phyloP scores from a whole-genome alignment of 495 filamentous ascomycete genomes.

The Podospora tetraspora region DNA sequence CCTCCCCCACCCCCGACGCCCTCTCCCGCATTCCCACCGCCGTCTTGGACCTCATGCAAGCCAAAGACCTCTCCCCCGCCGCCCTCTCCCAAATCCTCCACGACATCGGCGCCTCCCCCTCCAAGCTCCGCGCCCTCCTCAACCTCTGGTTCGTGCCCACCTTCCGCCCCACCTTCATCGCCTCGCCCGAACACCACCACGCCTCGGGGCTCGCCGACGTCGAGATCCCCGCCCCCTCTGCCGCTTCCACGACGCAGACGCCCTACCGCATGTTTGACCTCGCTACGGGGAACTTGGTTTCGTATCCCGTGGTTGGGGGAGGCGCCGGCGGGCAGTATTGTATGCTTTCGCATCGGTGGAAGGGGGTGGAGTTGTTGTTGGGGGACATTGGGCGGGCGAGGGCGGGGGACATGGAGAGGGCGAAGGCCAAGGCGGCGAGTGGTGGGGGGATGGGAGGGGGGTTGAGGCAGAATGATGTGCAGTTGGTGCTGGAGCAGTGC shows the following conservation, averaged over 20 bases:
- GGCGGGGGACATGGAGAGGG: conserved; percentile 9
- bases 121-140: conserved; percentile 28
- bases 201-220: conserved; percentile 20
- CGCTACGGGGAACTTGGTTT: conserved; percentile 38
- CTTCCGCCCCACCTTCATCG: conserved; percentile 27
- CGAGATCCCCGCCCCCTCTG: conserved; percentile 20
- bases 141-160: conserved; percentile 29
- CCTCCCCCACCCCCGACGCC: not conserved
- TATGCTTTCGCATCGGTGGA: conserved; percentile 47
- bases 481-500: conserved; percentile 22
- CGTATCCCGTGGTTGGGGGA: conserved; percentile 20
- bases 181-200: conserved; percentile 16
- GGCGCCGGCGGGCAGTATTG: conserved; percentile 36
- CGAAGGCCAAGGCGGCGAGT: conserved; percentile 1
- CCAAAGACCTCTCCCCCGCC: conserved; percentile 17
- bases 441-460: not conserved
- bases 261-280: conserved; percentile 44
- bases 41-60: conserved; percentile 11
- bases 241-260: conserved; percentile 16
- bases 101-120: conserved; percentile 24
- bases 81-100: conserved; percentile 19
- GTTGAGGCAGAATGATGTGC: conserved; percentile 12
- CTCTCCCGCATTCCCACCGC: not conserved
- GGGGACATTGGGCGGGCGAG: conserved; percentile 27
- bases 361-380: conserved; percentile 38